Evolutionary conservation across 2,329 filamentous ascomycete species (phyloP), one percentile per base, ranked within the genome.

Genomic region (Septoria petroselini): DNA sequence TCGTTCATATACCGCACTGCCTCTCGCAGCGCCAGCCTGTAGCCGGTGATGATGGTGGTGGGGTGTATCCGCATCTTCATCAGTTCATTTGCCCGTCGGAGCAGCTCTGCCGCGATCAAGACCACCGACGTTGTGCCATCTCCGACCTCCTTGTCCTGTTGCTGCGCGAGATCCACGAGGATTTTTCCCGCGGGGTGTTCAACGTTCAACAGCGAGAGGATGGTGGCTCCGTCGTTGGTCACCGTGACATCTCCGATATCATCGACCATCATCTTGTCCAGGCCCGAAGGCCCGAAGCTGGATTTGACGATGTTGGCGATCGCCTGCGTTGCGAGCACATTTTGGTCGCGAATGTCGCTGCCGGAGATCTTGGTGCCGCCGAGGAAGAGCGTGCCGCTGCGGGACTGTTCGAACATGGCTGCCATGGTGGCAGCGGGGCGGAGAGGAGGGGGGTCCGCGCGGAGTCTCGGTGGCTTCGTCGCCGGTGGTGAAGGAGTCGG

Each of bases 241-340:
- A 98, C 93, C 54, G 93, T 98, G 52, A 98, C 93, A 76, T 98
- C 93, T 68, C 93, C 93, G 71, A 98, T 97, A 70, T 98, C 93
- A 75, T 98, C 93, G 64, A 98, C 93, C 93, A 98, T 97, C 93
- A 98, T 98, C 82, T 98, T 98, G 71, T 98, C 93, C 60, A 98
- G 81, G 41, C 93, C 93, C 56, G 89, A 95, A 43, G 93, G 93
- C 48, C 93, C 93, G 69, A 98, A 98, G 12, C 93, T 98, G 73
- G 88, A 95, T 78, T 95, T 97, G 71, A 98, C 90, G 53, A 98
- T 91, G 83, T 97, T 98, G 65, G 93, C 86, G 67, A 98, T 97
- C 52, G 91, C 90, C 71, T 96, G 90, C 38, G 93, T 97, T 61
- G 93, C 93, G 62, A 90, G 82, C 41, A 97, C 93, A 78, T 96